Conservation (phyloP, 768 basidiomycete species). For the Boletus reticuloceps region DNA sequence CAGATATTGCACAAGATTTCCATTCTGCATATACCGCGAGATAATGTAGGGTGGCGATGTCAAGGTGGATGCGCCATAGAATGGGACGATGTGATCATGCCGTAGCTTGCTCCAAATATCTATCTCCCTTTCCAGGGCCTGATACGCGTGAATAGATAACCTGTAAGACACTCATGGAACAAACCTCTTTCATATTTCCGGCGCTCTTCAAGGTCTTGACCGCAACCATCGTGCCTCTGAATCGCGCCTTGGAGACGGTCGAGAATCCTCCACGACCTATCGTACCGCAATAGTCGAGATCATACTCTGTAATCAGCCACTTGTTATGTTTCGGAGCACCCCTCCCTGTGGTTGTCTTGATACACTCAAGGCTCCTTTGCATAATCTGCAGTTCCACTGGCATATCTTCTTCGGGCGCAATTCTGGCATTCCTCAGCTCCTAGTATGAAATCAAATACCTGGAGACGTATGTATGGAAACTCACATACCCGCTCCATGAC, state of each 20-base stretch:
- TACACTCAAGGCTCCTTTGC: constrained; percentile 1
- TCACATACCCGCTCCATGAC: constrained; percentile 3
- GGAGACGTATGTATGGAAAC: background rate
- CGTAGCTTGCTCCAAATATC: constrained; percentile 11
- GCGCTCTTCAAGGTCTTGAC: background rate
- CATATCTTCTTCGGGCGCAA: background rate
- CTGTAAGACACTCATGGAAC: background rate
- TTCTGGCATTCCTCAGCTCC: background rate
- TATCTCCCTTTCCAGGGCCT: constrained; percentile 5
- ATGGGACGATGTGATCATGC: constrained; percentile 10
- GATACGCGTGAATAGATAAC: background rate
- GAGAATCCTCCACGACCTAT: constrained; percentile 28
- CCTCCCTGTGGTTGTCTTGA: constrained; percentile 4
- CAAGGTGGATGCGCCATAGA: constrained; percentile 11
- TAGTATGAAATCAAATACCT: background rate
- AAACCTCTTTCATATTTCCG: background rate
- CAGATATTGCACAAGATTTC: constrained; percentile 6
- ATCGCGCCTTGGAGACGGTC: constrained; percentile 1
- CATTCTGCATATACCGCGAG: constrained; percentile 9
- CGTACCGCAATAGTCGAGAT: constrained; percentile 22
- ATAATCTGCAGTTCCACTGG: constrained; percentile 3
- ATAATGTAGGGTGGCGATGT: constrained; percentile 1
- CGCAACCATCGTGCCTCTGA: constrained; percentile 1
- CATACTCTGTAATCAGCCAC: constrained; percentile 27
- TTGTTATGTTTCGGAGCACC: background rate